A percentile compares a stretch with the other conserved stretches of the same genome.
Evolutionary conservation across 2,329 filamentous ascomycete species (phyloP).

Genomic region (Didymella glomerata): DNA sequence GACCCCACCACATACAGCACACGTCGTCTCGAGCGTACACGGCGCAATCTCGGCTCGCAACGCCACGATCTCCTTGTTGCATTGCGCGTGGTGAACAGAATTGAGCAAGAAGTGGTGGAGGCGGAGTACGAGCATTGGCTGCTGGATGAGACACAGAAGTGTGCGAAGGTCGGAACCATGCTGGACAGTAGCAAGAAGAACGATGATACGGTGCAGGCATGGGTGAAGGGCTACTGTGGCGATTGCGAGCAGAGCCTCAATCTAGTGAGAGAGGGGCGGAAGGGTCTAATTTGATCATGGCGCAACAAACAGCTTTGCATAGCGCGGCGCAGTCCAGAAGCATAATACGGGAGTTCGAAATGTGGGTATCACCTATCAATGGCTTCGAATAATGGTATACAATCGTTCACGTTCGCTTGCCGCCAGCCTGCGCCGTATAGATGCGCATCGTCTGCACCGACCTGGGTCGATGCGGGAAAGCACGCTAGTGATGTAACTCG

Average conservation of each 20-base stretch:
- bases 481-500: no score
- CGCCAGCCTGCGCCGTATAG: no score
- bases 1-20: constrained; percentile 43
- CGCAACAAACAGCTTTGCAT: not conserved
- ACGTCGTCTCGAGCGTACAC: constrained; percentile 74
- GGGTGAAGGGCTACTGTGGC: constrained; percentile 69
- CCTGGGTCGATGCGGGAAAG: no score
- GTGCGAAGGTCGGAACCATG: constrained; percentile 67
- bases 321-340: not conserved
- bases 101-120: constrained; percentile 85
- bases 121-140: constrained; percentile 97
- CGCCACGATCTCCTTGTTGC: constrained; percentile 91
- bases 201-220: constrained; percentile 59
- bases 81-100: constrained; percentile 85
- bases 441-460: no score
- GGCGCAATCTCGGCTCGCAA: constrained; percentile 83
- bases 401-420: no score
- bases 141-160: constrained; percentile 77
- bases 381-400: no score
- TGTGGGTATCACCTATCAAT: no score
- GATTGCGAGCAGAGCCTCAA: constrained; percentile 61
- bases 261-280: constrained; percentile 17
- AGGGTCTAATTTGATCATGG: constrained; percentile 19
- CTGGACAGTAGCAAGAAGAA: constrained; percentile 51
- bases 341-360: no score